Conservation (phyloP, 495 filamentous ascomycete genomes). For the Aspergillus hancockii region DNA sequence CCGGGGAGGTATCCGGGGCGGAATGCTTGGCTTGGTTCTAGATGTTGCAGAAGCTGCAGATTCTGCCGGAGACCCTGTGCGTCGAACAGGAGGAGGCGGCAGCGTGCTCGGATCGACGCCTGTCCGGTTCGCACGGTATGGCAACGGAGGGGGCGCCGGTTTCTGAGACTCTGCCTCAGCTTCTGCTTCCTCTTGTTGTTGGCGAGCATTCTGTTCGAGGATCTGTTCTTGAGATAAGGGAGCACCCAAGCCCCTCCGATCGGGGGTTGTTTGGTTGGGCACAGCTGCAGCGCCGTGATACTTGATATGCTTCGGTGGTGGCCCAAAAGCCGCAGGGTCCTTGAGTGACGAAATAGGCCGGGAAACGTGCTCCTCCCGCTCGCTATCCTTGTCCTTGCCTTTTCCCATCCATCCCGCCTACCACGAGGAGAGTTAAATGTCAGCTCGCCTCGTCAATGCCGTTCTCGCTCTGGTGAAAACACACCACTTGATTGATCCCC, state of each 20-base stretch:
- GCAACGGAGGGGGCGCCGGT: slow-evolving; percentile 57
- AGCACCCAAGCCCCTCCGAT: slow-evolving; percentile 49
- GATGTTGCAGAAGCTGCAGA: slow-evolving; percentile 32
- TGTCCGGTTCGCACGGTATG: slow-evolving; percentile 70
- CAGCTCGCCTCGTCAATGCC: slow-evolving; percentile 5
- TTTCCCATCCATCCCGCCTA: slow-evolving; percentile 58
- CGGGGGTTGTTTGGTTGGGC: slow-evolving; percentile 49
- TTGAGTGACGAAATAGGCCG: slow-evolving; percentile 74
- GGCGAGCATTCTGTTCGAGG: slow-evolving; percentile 25
- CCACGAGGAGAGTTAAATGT: neutral
- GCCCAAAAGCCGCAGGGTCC: slow-evolving; percentile 82
- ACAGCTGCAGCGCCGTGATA: slow-evolving; percentile 53
- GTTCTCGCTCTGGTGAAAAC: slow-evolving; percentile 13
- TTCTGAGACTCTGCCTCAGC: slow-evolving; percentile 38
- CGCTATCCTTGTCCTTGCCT: slow-evolving; percentile 43
- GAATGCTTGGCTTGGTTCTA: slow-evolving; percentile 56
- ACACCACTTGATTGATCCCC: slow-evolving; percentile 60
- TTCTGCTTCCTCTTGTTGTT: slow-evolving; percentile 42
- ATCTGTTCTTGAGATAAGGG: slow-evolving; percentile 46
- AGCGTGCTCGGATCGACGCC: slow-evolving; percentile 67
- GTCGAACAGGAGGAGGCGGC: slow-evolving; percentile 67
- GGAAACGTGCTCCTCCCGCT: slow-evolving; percentile 54
- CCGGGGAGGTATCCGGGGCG: slow-evolving; percentile 76
- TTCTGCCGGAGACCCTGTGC: slow-evolving; percentile 49
- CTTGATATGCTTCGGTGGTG: slow-evolving; percentile 73